Base-by-base conservation (phyloP, 345 rosid species). In the Salix arbutifolia region DNA sequence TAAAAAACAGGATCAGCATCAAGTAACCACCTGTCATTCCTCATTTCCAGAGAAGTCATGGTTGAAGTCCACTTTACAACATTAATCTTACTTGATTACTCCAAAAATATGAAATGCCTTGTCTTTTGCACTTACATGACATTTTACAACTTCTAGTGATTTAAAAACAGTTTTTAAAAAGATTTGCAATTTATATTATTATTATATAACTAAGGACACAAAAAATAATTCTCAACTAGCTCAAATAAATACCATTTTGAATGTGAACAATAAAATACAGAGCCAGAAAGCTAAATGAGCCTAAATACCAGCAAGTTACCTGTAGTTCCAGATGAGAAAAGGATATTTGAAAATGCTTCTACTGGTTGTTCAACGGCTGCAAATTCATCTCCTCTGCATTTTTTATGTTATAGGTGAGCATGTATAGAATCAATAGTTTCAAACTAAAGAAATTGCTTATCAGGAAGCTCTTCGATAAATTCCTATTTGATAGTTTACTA, bases 261-360 rank as follows among this genome's bases (percentile, higher is more conserved):
- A 56, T 56, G 74, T 46, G 23, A 50, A 19, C 48, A 38, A 42
- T 9, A 18, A 79, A 58, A 48, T 10, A 65, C 48, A 26, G 33
- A 31, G 35, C 62, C 70, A 67, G 73, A 71, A 74, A 71, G 33
- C 8, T 37, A 26, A 48, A 64, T 60, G 69, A 62, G 68, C 40
- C 61, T 4, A 71, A 72, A 33, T 53, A 77, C 67, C 70, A 50
- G 48, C 17, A 71, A 79, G 76, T 75, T 84, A 95, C 99, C 99
- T 82, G 99, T 95, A 73, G 99, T 95, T 79, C 99, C 99, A 76
- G 99, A 95, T 71, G 99, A 95, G 83, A 95, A 93, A 78, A 95
- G 98, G 35, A 95, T 87, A 82, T 95, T 95, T 77, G 94, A 90
- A 82, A 76, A 88, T 64, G 92, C 94, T 81, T 90, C 99, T 4